These are phyloP conservation scores for Zanthoxylum bungeanum DNA, from an alignment of 345 rosid genomes.

Conservation along the genomic window DNA sequence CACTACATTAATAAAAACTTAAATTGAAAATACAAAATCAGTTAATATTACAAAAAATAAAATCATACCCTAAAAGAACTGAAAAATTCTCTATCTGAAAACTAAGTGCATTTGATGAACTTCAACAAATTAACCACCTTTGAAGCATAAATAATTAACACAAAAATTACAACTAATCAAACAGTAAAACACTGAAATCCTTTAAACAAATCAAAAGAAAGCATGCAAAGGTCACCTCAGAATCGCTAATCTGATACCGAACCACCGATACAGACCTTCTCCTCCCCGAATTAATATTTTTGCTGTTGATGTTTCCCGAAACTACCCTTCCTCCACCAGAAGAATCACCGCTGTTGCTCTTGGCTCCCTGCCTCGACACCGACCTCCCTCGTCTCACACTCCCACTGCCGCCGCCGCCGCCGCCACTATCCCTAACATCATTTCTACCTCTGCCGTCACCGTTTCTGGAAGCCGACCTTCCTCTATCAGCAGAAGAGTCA, in stretches of 20 bases:
- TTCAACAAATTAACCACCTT: neutral
- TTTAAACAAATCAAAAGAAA: neutral
- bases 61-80: neutral
- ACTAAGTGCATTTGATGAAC: neutral
- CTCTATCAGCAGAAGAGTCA: constrained; percentile 44
- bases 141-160: neutral
- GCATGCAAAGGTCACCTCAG: constrained; percentile 52
- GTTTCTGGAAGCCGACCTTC: constrained; percentile 40
- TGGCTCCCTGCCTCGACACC: constrained; percentile 63
- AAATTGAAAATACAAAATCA: neutral
- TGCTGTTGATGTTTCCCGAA: constrained; percentile 39
- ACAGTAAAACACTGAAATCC: neutral
- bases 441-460: constrained; percentile 33
- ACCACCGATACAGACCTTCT: constrained; percentile 76
- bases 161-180: constrained; percentile 5
- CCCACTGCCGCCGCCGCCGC: constrained; percentile 23
- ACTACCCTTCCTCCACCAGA: constrained; percentile 36
- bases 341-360: constrained; percentile 25
- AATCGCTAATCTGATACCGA: constrained; percentile 59
- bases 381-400: constrained; percentile 75
- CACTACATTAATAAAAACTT: too few species aligned
- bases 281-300: constrained; percentile 44
- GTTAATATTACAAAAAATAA: neutral
- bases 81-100: neutral
- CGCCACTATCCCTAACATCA: constrained; percentile 17